Evolutionary conservation across 768 basidiomycete species (phyloP).

Genomic region (Clathrus columnatus): DNA sequence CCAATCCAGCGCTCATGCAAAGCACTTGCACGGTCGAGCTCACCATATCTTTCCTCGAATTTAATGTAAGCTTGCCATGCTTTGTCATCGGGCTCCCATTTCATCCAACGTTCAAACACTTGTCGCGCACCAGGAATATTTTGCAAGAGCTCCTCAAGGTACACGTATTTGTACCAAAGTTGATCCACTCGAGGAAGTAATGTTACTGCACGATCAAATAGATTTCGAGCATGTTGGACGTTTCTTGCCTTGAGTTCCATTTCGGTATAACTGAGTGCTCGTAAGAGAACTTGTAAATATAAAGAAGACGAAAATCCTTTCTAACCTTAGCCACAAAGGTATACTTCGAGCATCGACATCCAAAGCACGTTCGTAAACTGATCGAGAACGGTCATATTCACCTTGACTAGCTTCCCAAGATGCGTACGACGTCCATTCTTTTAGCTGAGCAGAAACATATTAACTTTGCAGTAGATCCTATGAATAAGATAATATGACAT

Average conservation of each 20-base stretch:
- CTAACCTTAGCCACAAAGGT: slow-evolving; percentile 86
- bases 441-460: slow-evolving; percentile 22
- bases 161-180: slow-evolving; percentile 99
- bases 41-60: slow-evolving; percentile 88
- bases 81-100: slow-evolving; percentile 99
- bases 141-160: slow-evolving; percentile 92
- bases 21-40: slow-evolving; percentile 82
- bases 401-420: slow-evolving; percentile 85
- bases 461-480: neutral
- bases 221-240: slow-evolving; percentile 92
- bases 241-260: slow-evolving; percentile 98
- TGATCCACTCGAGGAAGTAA: slow-evolving; percentile 93
- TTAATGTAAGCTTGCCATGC: slow-evolving; percentile 99
- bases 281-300: neutral
- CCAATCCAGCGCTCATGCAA: slow-evolving; percentile 91
- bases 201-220: slow-evolving; percentile 95
- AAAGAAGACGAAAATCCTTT: neutral
- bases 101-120: slow-evolving; percentile 99
- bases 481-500: slow-evolving; percentile 9
- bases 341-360: slow-evolving; percentile 89
- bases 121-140: slow-evolving; percentile 95
- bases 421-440: slow-evolving; percentile 40
- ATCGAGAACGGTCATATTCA: slow-evolving; percentile 89
- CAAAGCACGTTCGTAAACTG: slow-evolving; percentile 92
- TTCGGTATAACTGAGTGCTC: slow-evolving; percentile 42